These are phyloP conservation scores for Boletus reticulatus DNA, from an alignment of 768 basidiomycete genomes.

Conservation along the genomic window DNA sequence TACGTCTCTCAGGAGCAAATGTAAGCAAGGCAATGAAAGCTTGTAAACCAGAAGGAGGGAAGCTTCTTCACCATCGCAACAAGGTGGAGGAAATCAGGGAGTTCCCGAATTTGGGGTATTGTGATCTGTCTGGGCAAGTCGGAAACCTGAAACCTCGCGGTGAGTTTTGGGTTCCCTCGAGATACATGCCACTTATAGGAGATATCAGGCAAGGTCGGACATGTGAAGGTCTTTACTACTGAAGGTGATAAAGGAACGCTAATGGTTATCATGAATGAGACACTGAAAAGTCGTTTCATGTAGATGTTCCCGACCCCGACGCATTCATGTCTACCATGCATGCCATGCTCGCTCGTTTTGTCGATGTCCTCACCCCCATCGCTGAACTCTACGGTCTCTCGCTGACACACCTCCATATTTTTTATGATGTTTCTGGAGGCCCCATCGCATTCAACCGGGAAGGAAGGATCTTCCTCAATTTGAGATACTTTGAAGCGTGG, in stretches of 20 bases:
- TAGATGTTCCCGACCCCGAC: constrained; percentile 20
- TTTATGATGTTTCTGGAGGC: constrained; percentile 73
- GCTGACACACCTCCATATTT: constrained; percentile 70
- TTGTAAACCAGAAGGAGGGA: background rate
- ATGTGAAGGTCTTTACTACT: background rate
- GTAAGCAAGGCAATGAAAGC: background rate
- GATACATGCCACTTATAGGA: background rate
- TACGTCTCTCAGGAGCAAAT: background rate
- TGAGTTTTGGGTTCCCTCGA: background rate
- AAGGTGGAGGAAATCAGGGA: background rate
- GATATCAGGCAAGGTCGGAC: background rate
- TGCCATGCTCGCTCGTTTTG: constrained; percentile 62
- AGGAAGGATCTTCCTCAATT: constrained; percentile 82
- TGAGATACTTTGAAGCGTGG: constrained; percentile 80
- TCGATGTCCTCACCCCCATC: constrained; percentile 63
- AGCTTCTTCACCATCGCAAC: background rate
- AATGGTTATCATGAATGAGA: background rate
- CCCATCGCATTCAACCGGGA: constrained; percentile 90
- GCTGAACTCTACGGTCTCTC: constrained; percentile 68
- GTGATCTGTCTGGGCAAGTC: background rate
- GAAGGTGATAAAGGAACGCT: background rate
- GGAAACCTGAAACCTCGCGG: background rate
- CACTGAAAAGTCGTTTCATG: background rate
- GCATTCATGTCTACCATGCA: constrained; percentile 47
- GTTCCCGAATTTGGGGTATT: background rate